Evolutionary conservation across 2,329 filamentous ascomycete species (phyloP).

Genomic region (Trichoderma guizhouense): DNA sequence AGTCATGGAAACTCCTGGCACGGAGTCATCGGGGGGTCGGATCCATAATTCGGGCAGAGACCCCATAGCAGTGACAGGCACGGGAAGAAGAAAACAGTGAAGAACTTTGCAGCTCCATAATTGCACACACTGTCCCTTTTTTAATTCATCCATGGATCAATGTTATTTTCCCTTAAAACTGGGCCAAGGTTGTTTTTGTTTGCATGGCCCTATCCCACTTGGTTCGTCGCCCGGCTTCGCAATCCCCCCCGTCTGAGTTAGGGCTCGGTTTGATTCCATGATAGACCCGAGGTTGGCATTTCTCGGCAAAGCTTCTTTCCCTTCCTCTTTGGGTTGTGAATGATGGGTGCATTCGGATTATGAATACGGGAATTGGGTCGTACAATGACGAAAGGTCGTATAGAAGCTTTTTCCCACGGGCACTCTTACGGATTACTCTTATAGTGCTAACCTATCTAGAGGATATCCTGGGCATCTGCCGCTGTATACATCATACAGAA

Average conservation of each 20-base stretch:
- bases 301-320: not conserved
- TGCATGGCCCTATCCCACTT: not conserved
- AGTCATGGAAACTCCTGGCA: slow-evolving; percentile 13
- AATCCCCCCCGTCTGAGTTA: not conserved
- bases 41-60: slow-evolving; percentile 1
- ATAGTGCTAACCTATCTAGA: not conserved
- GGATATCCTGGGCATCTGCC: not conserved
- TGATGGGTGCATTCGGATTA: not conserved
- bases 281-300: not conserved
- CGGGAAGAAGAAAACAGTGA: not conserved
- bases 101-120: not conserved
- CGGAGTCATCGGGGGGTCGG: not conserved
- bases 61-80: not conserved
- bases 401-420: not conserved
- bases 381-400: not conserved
- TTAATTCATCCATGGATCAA: too few species aligned
- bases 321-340: not conserved
- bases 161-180: not conserved
- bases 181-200: not conserved
- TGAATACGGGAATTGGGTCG: not conserved
- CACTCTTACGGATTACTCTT: not conserved
- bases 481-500: not conserved
- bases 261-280: not conserved
- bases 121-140: not conserved
- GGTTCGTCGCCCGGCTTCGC: not conserved